Evolutionary conservation across 176 grass and related monocot species (phyloP).

Genomic region (Olyra latifolia): DNA sequence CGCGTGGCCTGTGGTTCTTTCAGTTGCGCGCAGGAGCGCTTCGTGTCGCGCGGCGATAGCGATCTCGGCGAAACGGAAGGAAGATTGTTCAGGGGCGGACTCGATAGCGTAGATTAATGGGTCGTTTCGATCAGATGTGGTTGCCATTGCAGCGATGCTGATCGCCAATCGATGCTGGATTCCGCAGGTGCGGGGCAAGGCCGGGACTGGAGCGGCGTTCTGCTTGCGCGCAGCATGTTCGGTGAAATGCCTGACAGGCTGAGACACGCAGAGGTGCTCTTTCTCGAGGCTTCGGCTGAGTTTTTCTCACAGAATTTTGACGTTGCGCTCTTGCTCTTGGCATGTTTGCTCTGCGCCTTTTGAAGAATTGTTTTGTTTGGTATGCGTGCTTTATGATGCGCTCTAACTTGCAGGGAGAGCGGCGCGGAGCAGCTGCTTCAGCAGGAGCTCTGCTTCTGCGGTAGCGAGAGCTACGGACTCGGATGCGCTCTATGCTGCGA

Average conservation of each 20-base stretch:
- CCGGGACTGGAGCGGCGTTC: neutral
- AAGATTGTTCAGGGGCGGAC: neutral
- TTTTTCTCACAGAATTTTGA: neutral
- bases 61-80: neutral
- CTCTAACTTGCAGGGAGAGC: neutral
- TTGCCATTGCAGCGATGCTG: neutral
- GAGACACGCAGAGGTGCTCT: neutral
- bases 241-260: conserved; percentile 4
- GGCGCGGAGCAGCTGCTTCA: neutral
- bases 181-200: neutral
- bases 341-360: neutral
- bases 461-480: too few species aligned
- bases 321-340: neutral
- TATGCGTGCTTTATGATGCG: neutral
- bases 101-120: neutral
- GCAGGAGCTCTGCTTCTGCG: neutral
- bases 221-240: neutral
- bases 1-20: neutral
- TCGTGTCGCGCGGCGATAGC: neutral
- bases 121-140: neutral
- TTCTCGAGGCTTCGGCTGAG: neutral
- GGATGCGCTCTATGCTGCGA: neutral
- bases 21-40: neutral
- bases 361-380: too few species aligned
- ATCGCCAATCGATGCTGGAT: neutral